Conservation (phyloP, 2,329 filamentous ascomycete species). For the Penicillium capsulatum region DNA sequence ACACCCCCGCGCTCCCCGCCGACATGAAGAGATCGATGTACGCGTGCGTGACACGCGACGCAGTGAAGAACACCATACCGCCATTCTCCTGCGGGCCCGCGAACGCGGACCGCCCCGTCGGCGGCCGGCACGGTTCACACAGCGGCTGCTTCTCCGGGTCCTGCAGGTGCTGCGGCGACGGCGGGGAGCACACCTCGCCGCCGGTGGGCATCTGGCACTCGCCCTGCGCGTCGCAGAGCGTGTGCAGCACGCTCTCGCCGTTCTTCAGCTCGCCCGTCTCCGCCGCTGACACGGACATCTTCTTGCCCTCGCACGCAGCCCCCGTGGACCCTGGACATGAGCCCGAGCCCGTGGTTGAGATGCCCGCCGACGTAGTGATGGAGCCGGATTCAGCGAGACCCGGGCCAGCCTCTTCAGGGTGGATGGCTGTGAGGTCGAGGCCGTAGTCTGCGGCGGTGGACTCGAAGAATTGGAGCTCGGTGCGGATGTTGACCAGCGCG, state of each 20-base stretch:
- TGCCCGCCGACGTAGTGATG: slow-evolving; percentile 15
- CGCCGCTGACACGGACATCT: background rate
- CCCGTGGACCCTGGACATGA: slow-evolving; percentile 24
- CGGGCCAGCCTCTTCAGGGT: slow-evolving; percentile 35
- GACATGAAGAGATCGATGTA: slow-evolving; percentile 59
- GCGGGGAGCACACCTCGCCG: slow-evolving; percentile 10
- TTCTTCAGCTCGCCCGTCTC: background rate
- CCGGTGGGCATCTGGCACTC: slow-evolving; percentile 22
- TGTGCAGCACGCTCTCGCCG: slow-evolving; percentile 6
- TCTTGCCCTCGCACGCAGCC: slow-evolving; percentile 26
- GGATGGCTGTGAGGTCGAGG: slow-evolving; percentile 48
- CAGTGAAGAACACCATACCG: slow-evolving; percentile 26
- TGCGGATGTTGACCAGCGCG: slow-evolving; percentile 62
- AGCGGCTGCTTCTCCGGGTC: background rate
- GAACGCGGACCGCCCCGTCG: slow-evolving; percentile 1
- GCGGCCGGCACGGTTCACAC: slow-evolving; percentile 4
- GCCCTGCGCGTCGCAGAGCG: slow-evolving; percentile 16
- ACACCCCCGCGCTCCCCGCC: slow-evolving; percentile 49
- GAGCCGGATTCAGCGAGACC: slow-evolving; percentile 8
- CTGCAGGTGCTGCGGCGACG: background rate
- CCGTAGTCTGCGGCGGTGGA: slow-evolving; percentile 59
- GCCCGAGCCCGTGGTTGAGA: slow-evolving; percentile 16
- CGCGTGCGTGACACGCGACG: slow-evolving; percentile 49
- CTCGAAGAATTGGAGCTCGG: slow-evolving; percentile 65
- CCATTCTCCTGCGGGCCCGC: slow-evolving; percentile 5